phyloP scores from a whole-genome alignment of 2,329 filamentous ascomycete species.

The Sporothrix euskadiensis region DNA sequence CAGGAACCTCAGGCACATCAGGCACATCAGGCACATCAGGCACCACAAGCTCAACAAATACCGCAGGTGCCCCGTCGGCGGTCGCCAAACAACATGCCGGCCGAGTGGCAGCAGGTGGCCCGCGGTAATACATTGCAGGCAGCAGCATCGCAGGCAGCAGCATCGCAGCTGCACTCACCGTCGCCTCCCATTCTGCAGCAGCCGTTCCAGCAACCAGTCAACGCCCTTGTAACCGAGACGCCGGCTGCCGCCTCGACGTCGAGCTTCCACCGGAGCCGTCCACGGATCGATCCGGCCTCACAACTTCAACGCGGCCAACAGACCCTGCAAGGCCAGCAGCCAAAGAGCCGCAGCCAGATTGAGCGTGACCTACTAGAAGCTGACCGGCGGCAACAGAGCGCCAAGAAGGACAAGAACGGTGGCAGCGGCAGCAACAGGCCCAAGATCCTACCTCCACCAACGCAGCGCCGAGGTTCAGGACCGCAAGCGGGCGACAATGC shows the following conservation, averaged over 20 bases:
- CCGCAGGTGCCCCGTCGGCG: not conserved
- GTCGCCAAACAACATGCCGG: not conserved
- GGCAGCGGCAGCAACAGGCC: not conserved
- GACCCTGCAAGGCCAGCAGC: not conserved
- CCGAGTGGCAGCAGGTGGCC: not conserved
- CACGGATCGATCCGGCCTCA: constrained; percentile 11
- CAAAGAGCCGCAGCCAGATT: not conserved
- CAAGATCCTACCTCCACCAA: constrained; percentile 15
- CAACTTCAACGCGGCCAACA: constrained; percentile 2
- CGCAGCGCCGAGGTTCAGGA: not conserved
- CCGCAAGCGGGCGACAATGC: constrained; percentile 19
- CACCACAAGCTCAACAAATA: not conserved
- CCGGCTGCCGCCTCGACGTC: not conserved
- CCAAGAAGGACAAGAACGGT: not conserved
- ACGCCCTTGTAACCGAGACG: not conserved
- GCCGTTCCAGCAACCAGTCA: not conserved
- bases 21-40: not conserved
- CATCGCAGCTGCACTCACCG: not conserved
- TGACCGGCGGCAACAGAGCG: constrained; percentile 3
- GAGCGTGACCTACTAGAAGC: constrained; percentile 6
- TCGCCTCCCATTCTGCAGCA: not conserved
- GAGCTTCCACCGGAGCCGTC: not conserved
- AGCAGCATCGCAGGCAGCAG: not conserved
- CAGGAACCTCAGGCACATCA: not conserved
- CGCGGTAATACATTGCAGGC: not conserved